A percentile compares a stretch with the other conserved stretches of the same genome.
phyloP scores from a whole-genome alignment of 306 rosid genomes.

The Cyamopsis tetragonoloba region DNA sequence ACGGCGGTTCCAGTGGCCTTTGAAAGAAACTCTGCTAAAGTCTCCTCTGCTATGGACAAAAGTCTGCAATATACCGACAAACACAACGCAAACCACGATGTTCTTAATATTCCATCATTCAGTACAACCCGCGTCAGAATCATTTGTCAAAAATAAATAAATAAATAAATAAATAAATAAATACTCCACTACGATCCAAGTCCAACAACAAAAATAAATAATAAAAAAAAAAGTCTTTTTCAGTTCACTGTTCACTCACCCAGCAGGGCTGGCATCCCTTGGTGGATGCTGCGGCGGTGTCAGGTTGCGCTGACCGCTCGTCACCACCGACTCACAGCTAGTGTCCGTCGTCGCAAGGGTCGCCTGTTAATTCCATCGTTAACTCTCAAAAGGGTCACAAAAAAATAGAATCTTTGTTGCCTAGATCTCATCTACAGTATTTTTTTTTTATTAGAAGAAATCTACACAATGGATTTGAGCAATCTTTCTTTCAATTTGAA shows the following conservation, averaged over 20 bases:
- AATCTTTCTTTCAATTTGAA: neutral
- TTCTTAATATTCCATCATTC: constrained; percentile 10
- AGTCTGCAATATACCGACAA: constrained; percentile 55
- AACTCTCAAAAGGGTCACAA: too few relatives aligned
- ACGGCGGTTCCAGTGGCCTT: constrained; percentile 99
- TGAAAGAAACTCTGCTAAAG: constrained; percentile 99
- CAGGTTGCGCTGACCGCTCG: constrained; percentile 84
- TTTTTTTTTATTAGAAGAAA: neutral
- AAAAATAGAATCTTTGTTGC: neutral
- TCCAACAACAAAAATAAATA: neutral
- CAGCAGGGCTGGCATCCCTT: constrained; percentile 99
- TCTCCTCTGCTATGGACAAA: constrained; percentile 99
- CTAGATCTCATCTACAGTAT: neutral
- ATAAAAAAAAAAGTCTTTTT: neutral
- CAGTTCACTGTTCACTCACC: constrained; percentile 47
- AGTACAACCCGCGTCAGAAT: too few relatives aligned
- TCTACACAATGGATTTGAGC: neutral
- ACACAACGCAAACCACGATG: constrained; percentile 26
- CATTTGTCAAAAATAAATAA: too few relatives aligned
- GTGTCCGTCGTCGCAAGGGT: constrained; percentile 85
- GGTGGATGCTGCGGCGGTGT: constrained; percentile 99
- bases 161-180: too few relatives aligned
- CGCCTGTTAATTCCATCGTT: too few relatives aligned
- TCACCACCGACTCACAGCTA: constrained; percentile 96
- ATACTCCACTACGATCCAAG: too few relatives aligned